A percentile compares a stretch with the other conserved stretches of the same genome.
phyloP scores from a whole-genome alignment of 768 basidiomycete species.

The Termitomyces sp. region DNA sequence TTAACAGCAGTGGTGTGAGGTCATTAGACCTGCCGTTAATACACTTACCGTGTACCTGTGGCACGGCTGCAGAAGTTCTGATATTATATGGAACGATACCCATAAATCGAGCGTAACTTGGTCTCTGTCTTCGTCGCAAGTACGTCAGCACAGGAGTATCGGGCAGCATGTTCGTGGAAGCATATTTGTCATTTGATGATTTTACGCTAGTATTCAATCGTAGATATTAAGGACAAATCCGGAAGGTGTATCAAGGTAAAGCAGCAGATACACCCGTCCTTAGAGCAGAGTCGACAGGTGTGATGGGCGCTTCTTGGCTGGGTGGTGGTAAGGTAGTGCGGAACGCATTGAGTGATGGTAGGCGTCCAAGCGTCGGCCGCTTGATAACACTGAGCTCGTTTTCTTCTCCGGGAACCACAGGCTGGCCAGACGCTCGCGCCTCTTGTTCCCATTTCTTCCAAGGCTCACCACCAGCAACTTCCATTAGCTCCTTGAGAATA shows the following conservation, averaged over 20 bases:
- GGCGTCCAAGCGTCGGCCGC: conserved; percentile 13
- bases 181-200: not conserved
- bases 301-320: conserved; percentile 3
- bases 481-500: conserved; percentile 69
- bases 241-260: conserved; percentile 15
- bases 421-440: conserved; percentile 39
- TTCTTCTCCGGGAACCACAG: conserved; percentile 43
- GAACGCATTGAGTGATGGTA: conserved; percentile 22
- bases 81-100: not conserved
- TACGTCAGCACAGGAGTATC: not conserved
- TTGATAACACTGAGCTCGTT: conserved; percentile 18
- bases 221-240: not conserved
- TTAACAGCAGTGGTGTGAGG: not conserved
- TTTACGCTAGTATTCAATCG: conserved; percentile 1
- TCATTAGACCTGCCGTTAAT: not conserved
- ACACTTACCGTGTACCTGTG: not conserved
- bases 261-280: conserved; percentile 21
- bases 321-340: not conserved
- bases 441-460: conserved; percentile 55
- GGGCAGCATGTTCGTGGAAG: not conserved
- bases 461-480: conserved; percentile 50
- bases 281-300: not conserved
- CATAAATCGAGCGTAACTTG: not conserved
- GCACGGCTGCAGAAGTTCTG: not conserved
- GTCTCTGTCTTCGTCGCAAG: not conserved